These are phyloP conservation scores for Volvox africanus DNA, from an alignment of 139 green algal genomes.

Conservation along the genomic window DNA sequence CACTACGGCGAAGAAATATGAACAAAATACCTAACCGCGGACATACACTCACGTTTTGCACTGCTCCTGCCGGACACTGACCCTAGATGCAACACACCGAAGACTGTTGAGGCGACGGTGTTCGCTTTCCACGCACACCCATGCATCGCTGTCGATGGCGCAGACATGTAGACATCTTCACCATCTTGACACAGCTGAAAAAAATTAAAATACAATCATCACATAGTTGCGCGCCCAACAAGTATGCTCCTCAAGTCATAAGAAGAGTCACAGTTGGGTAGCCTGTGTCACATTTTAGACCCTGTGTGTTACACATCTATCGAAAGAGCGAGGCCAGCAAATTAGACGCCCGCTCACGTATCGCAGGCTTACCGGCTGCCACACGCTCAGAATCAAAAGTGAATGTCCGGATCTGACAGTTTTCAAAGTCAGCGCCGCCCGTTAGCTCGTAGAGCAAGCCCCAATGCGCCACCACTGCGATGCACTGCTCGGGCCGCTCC, in stretches of 20 bases:
- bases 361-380: neutral
- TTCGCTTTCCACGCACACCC: too few species aligned
- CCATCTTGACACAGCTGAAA: too few species aligned
- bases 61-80: too few species aligned
- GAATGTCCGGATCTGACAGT: conserved; percentile 48
- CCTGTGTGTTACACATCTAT: neutral
- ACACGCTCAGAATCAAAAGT: neutral
- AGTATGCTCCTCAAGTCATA: neutral
- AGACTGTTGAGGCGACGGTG: too few species aligned
- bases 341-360: neutral
- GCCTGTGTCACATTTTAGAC: neutral
- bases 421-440: conserved; percentile 36
- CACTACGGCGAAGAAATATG: too few species aligned
- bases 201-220: neutral
- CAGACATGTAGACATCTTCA: too few species aligned
- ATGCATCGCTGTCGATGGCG: too few species aligned
- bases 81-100: too few species aligned
- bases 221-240: neutral
- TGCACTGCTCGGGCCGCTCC: conserved; percentile 61
- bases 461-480: conserved; percentile 74
- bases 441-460: conserved; percentile 70
- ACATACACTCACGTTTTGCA: too few species aligned
- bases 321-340: conserved; percentile 3
- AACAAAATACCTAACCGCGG: too few species aligned
- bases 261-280: neutral